Evolutionary conservation across 108 stramenopile genomes (phyloP).

Genomic region (Pseudonitzschia delicatissima): DNA sequence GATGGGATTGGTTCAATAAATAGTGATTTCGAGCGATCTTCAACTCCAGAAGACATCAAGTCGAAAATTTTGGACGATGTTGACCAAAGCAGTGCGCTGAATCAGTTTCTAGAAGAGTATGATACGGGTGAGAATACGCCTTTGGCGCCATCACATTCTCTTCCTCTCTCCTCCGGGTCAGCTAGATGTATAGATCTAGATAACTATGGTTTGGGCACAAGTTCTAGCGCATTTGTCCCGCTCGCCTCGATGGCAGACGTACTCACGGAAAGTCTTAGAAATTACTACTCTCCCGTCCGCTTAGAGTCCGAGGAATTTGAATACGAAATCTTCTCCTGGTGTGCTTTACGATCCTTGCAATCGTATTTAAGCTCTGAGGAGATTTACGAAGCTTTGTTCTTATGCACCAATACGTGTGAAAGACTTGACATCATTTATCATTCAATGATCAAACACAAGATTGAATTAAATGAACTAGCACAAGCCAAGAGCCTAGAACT

Average conservation of each 20-base stretch:
- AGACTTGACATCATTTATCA: slow-evolving; percentile 48
- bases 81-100: not conserved
- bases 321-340: slow-evolving; percentile 54
- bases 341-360: slow-evolving; percentile 43
- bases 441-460: slow-evolving; percentile 46
- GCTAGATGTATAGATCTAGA: slow-evolving; percentile 22
- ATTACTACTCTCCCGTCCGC: slow-evolving; percentile 48
- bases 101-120: slow-evolving; percentile 6
- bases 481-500: slow-evolving; percentile 43
- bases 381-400: slow-evolving; percentile 36
- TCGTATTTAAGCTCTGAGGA: slow-evolving; percentile 31
- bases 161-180: slow-evolving; percentile 8
- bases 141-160: not conserved
- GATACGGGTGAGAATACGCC: not conserved
- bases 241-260: slow-evolving; percentile 46
- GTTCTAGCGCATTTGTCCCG: slow-evolving; percentile 29
- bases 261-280: slow-evolving; percentile 32
- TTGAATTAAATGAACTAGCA: slow-evolving; percentile 38
- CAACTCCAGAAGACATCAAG: not conserved
- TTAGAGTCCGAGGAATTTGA: slow-evolving; percentile 54
- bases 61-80: not conserved
- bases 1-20: slow-evolving; percentile 51
- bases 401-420: slow-evolving; percentile 42
- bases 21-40: not conserved
- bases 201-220: slow-evolving; percentile 57